phyloP scores from a whole-genome alignment of 306 rosid genomes.

The Casuarina cunninghamiana region DNA sequence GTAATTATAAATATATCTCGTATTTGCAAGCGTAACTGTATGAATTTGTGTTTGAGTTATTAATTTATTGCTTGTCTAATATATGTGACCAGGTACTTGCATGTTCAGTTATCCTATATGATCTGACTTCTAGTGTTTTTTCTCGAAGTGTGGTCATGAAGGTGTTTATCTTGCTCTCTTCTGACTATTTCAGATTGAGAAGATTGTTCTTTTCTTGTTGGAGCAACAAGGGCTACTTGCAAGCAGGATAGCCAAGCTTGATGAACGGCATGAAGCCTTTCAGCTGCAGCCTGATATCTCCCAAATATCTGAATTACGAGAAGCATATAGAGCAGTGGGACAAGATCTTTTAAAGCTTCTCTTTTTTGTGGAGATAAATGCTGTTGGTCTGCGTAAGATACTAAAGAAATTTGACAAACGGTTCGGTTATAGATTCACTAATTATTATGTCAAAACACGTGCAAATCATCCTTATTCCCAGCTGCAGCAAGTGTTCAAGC shows the following conservation, averaged over 20 bases:
- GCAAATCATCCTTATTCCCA: slow-evolving; percentile 99
- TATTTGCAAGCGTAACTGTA: neutral
- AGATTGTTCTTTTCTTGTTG: slow-evolving; percentile 84
- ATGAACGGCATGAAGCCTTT: slow-evolving; percentile 59
- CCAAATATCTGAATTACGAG: slow-evolving; percentile 67
- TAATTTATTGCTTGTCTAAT: neutral
- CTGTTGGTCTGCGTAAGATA: slow-evolving; percentile 95
- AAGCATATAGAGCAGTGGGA: slow-evolving; percentile 82
- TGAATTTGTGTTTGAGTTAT: neutral
- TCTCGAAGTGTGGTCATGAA: neutral
- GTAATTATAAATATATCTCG: neutral
- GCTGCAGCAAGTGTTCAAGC: slow-evolving; percentile 99
- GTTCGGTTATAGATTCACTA: slow-evolving; percentile 87
- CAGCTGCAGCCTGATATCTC: slow-evolving; percentile 77
- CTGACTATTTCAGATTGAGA: slow-evolving; percentile 75
- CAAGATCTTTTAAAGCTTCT: slow-evolving; percentile 85
- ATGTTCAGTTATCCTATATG: too few species aligned
- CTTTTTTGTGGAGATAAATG: slow-evolving; percentile 85
- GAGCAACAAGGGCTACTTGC: slow-evolving; percentile 99
- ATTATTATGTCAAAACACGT: slow-evolving; percentile 90
- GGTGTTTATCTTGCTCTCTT: slow-evolving; percentile 23
- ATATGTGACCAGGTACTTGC: too few species aligned
- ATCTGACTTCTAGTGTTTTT: too few species aligned
- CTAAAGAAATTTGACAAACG: slow-evolving; percentile 98
- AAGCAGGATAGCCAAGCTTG: slow-evolving; percentile 79